phyloP scores from a whole-genome alignment of 805 yeast species.

The Cyberlindnera americana region DNA sequence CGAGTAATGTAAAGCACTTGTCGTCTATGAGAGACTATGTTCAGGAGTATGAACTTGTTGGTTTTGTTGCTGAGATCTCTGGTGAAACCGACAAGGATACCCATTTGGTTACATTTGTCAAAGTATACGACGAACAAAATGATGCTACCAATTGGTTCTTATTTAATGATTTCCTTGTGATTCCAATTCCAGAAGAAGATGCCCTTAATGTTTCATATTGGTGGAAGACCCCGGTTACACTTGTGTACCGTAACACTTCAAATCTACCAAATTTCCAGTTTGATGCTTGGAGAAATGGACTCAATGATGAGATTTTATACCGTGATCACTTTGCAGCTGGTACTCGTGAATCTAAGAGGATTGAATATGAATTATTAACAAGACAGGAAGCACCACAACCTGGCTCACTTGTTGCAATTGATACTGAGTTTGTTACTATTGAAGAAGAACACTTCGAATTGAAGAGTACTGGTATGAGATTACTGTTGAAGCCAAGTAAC shows the following conservation, averaged over 20 bases:
- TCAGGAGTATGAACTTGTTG: slow-evolving; percentile 56
- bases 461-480: slow-evolving; percentile 64
- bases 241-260: slow-evolving; percentile 55
- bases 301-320: slow-evolving; percentile 65
- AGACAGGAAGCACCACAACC: slow-evolving; percentile 65
- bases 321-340: slow-evolving; percentile 72
- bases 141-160: slow-evolving; percentile 59
- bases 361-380: slow-evolving; percentile 68
- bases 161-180: slow-evolving; percentile 89
- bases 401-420: slow-evolving; percentile 85
- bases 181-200: slow-evolving; percentile 68
- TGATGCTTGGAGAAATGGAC: slow-evolving; percentile 42
- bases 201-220: slow-evolving; percentile 65
- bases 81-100: slow-evolving; percentile 45
- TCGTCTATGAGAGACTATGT: slow-evolving; percentile 3
- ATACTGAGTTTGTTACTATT: slow-evolving; percentile 91
- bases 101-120: slow-evolving; percentile 58
- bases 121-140: slow-evolving; percentile 35
- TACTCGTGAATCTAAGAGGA: slow-evolving; percentile 50
- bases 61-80: slow-evolving; percentile 63
- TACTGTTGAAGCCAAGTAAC: slow-evolving; percentile 68
- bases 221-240: slow-evolving; percentile 83
- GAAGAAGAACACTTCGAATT: slow-evolving; percentile 79
- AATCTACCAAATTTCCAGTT: slow-evolving; percentile 43
- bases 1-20: slow-evolving; percentile 21